These are phyloP conservation scores for Alloteropsis semialata DNA, from an alignment of 176 grass and related monocot genomes.

Conservation along the genomic window DNA sequence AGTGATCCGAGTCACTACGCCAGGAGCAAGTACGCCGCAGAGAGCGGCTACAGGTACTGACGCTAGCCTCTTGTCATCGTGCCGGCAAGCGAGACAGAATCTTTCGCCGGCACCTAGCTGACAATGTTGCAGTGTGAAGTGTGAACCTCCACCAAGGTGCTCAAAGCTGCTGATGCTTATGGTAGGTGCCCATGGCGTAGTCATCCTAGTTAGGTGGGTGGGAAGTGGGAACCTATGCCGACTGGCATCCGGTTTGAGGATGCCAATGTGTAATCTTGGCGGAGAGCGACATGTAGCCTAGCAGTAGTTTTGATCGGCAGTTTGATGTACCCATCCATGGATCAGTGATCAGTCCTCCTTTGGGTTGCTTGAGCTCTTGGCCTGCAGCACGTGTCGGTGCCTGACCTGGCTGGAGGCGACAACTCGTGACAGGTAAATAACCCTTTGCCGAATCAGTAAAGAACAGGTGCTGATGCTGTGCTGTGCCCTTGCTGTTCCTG, in stretches of 20 bases:
- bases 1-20: constrained; percentile 65
- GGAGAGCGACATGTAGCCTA: constrained; percentile 29
- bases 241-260: constrained; percentile 18
- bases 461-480: not conserved
- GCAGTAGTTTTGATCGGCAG: not conserved
- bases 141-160: not conserved
- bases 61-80: not conserved
- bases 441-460: not conserved
- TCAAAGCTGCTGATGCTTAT: not conserved
- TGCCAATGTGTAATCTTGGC: constrained; percentile 17
- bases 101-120: not conserved
- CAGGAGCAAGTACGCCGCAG: constrained; percentile 66
- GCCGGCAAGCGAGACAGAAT: not conserved
- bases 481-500: constrained; percentile 10
- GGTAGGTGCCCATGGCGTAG: constrained; percentile 7
- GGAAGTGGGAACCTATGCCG: not conserved
- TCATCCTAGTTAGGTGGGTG: constrained; percentile 2
- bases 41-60: constrained; percentile 73
- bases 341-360: not conserved
- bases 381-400: not conserved
- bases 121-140: not conserved
- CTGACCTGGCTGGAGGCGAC: not conserved
- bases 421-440: not conserved
- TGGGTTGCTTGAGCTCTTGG: not conserved
- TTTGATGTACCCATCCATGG: not conserved